Evolutionary conservation across 345 rosid genomes (phyloP).

Genomic region (Populus alba): DNA sequence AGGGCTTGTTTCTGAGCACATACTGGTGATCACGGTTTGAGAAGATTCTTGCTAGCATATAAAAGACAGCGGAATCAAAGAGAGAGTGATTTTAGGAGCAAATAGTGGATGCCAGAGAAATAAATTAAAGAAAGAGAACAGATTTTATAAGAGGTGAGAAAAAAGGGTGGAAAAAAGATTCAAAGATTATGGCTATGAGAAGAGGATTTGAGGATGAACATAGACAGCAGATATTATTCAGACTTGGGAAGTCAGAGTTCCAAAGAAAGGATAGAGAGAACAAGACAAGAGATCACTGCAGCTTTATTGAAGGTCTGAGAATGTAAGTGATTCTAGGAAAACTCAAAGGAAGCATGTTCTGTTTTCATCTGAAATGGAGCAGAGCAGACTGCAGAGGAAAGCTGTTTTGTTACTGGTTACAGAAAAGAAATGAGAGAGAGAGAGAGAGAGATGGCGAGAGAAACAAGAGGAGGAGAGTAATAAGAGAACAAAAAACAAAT

Average conservation of each 20-base stretch:
- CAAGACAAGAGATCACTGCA: background rate
- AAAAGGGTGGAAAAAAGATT: constrained; percentile 7
- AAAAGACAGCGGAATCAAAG: background rate
- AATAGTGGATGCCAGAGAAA: background rate
- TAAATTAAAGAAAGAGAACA: constrained; percentile 1
- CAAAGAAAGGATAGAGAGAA: background rate
- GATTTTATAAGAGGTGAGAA: background rate
- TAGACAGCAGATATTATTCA: constrained; percentile 1
- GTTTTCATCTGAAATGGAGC: constrained; percentile 17
- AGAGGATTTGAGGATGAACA: constrained; percentile 8
- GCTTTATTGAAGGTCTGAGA: background rate
- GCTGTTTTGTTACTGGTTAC: constrained; percentile 5
- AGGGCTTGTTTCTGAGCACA: constrained; percentile 62
- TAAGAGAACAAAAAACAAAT: background rate
- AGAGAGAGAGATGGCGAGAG: background rate
- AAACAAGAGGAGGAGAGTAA: background rate
- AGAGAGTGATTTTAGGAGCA: too few relatives aligned
- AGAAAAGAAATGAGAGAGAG: background rate
- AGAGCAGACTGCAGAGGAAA: constrained; percentile 20
- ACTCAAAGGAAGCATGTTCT: constrained; percentile 10
- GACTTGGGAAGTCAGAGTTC: constrained; percentile 2
- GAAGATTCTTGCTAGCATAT: background rate
- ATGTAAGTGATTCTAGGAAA: constrained; percentile 10
- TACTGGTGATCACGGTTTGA: constrained; percentile 7
- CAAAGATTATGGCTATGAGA: constrained; percentile 27